A percentile compares a stretch with the other conserved stretches of the same genome.
Conservation (phyloP, 805 yeast genomes). For the Candida quercuum region DNA sequence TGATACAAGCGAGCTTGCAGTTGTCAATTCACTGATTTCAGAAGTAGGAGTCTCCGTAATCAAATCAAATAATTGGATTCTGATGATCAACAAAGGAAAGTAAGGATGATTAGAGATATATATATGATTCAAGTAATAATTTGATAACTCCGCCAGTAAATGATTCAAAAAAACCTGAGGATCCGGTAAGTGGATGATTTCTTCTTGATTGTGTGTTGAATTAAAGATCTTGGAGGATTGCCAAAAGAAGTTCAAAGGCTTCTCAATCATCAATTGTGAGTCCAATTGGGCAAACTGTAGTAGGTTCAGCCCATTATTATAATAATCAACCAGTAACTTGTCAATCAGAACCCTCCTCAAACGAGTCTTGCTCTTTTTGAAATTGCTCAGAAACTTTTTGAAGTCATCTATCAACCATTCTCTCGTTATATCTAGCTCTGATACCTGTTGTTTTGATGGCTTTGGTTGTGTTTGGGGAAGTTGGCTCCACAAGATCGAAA, state of each 20-base stretch:
- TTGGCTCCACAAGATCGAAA: conserved; percentile 21
- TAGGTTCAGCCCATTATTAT: conserved; percentile 54
- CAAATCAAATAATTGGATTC: conserved; percentile 66
- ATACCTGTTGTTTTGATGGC: conserved; percentile 7
- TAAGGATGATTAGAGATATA: conserved; percentile 63
- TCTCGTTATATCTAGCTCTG: conserved; percentile 6
- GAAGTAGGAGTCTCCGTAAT: conserved; percentile 17
- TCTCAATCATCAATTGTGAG: conserved; percentile 56
- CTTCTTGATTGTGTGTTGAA: conserved; percentile 19
- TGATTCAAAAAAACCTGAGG: conserved; percentile 47
- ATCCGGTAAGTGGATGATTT: conserved; percentile 32
- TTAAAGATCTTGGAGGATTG: conserved; percentile 24
- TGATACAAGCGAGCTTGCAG: conserved; percentile 41
- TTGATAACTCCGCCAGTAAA: conserved; percentile 42
- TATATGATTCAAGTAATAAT: conserved; percentile 55
- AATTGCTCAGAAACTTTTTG: neutral
- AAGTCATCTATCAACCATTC: conserved; percentile 7
- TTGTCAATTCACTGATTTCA: conserved; percentile 9
- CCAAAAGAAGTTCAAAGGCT: conserved; percentile 40
- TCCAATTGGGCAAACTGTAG: conserved; percentile 70
- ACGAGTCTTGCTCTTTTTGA: conserved; percentile 1
- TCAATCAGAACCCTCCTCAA: conserved; percentile 19
- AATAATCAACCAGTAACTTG: conserved; percentile 26
- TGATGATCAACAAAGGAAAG: conserved; percentile 51
- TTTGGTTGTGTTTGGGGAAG: conserved; percentile 16